Evolutionary conservation across 805 yeast genomes (phyloP).

Genomic region (Saturnispora halmiae): DNA sequence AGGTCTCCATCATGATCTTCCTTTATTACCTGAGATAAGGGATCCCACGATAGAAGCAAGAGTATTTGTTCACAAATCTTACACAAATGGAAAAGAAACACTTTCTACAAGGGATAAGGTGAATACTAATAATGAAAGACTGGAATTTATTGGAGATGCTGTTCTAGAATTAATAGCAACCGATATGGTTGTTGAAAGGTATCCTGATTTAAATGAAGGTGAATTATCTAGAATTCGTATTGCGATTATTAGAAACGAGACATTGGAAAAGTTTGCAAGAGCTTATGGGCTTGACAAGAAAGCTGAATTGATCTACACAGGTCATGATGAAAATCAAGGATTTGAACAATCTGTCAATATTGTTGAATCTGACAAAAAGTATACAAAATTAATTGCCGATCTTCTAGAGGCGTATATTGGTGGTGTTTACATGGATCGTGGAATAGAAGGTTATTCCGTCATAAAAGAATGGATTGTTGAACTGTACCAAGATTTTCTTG

Average conservation of each 20-base stretch:
- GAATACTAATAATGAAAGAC: constrained; percentile 68
- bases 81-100: constrained; percentile 48
- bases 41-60: constrained; percentile 51
- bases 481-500: constrained; percentile 26
- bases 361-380: constrained; percentile 9
- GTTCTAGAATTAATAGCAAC: constrained; percentile 68
- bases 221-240: constrained; percentile 64
- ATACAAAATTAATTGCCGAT: constrained; percentile 50
- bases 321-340: constrained; percentile 1
- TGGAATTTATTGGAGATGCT: constrained; percentile 89
- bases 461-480: constrained; percentile 48
- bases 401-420: constrained; percentile 92
- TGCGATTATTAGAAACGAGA: constrained; percentile 61
- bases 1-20: constrained; percentile 26
- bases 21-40: constrained; percentile 59
- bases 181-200: constrained; percentile 50
- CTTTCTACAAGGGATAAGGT: constrained; percentile 49
- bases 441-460: constrained; percentile 20
- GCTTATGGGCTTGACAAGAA: constrained; percentile 56
- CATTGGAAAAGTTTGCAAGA: constrained; percentile 60
- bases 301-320: constrained; percentile 28
- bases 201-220: constrained; percentile 74
- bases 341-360: constrained; percentile 17
- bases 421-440: constrained; percentile 54
- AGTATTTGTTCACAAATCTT: constrained; percentile 77